Base-by-base conservation (phyloP, 768 basidiomycete species). In the Tulasnella sp. region DNA sequence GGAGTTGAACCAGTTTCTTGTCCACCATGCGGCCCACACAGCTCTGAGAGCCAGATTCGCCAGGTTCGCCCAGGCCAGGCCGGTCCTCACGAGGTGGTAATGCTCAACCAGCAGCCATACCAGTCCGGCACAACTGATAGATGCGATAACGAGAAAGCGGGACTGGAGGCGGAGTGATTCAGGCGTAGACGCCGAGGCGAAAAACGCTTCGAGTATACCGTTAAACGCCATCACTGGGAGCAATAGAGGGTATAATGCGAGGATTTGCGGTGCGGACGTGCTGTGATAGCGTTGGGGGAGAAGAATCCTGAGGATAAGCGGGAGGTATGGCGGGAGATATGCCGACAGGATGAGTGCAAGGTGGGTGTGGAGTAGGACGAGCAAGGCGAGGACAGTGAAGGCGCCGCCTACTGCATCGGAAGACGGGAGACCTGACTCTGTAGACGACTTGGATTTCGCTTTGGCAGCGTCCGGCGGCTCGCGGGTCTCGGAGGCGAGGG, bases 161-260 rank as follows among this genome's bases (percentile, higher is more conserved):
- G 62, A 64, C 67, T 94, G 91, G 6, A 65, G 67, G 43, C 72
- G 78, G 8, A 99, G 69, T 67, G 92, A 83, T 1, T 68, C 63
- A 0, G 83, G 74, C 1, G 75, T 73, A 1, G 90, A 86, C 1
- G 83, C 81, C 54, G 87, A 84, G 2, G 86, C 80, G 62, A 94
- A 75, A 68, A 96, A 93, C 0, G 93, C 89, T 66, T 99, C 96
- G 15, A 94, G 71, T 0, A 87, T 78, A 2, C 96, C 96, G 65
- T 99, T 99, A 62, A 90, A 70, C 4, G 86, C 86, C 64, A 99
- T 76, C 19, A 86, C 76, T 0, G 96, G 96, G 62, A 98, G 83
- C 63, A 93, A 94, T 73, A 51, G 11, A 21, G 89, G 69, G 79
- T 92, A 99, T 0, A 83, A 80, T 11, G 70, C 68, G 5, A 99